phyloP scores from a whole-genome alignment of 495 filamentous ascomycete genomes.

The Stereocaulon alpinum region DNA sequence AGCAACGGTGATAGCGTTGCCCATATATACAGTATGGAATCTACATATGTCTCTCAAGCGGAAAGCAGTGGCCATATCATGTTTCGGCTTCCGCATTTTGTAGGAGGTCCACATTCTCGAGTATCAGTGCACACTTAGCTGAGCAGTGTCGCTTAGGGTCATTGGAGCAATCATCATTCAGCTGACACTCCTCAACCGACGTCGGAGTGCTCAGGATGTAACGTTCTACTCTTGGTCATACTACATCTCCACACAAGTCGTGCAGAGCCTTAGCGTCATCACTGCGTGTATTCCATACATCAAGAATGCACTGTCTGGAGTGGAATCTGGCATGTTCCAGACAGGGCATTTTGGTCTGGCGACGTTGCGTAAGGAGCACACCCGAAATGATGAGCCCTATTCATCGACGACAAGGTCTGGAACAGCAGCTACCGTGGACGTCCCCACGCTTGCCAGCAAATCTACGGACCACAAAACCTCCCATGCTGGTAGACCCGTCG shows the following conservation, averaged over 20 bases:
- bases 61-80: slow-evolving; percentile 31
- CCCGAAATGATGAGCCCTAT: too few relatives aligned
- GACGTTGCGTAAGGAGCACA: too few relatives aligned
- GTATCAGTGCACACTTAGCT: too few relatives aligned
- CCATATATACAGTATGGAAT: slow-evolving; percentile 29
- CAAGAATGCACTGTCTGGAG: slow-evolving; percentile 30
- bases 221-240: slow-evolving; percentile 27
- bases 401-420: too few relatives aligned
- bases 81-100: slow-evolving; percentile 35
- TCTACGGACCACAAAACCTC: too few relatives aligned
- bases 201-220: slow-evolving; percentile 13
- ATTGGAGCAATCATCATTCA: too few relatives aligned
- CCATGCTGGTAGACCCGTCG: too few relatives aligned
- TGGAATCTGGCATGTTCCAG: slow-evolving; percentile 12
- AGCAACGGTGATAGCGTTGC: slow-evolving; percentile 40
- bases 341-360: too few relatives aligned
- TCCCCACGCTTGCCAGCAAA: too few relatives aligned
- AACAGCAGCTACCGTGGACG: too few relatives aligned
- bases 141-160: too few relatives aligned
- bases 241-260: slow-evolving; percentile 26
- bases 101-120: too few relatives aligned
- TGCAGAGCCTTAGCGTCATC: slow-evolving; percentile 30
- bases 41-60: slow-evolving; percentile 28
- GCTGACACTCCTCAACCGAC: slow-evolving; percentile 21
- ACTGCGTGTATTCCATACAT: slow-evolving; percentile 38